These are phyloP conservation scores for Candida piceae DNA, from an alignment of 805 yeast genomes.

Conservation along the genomic window DNA sequence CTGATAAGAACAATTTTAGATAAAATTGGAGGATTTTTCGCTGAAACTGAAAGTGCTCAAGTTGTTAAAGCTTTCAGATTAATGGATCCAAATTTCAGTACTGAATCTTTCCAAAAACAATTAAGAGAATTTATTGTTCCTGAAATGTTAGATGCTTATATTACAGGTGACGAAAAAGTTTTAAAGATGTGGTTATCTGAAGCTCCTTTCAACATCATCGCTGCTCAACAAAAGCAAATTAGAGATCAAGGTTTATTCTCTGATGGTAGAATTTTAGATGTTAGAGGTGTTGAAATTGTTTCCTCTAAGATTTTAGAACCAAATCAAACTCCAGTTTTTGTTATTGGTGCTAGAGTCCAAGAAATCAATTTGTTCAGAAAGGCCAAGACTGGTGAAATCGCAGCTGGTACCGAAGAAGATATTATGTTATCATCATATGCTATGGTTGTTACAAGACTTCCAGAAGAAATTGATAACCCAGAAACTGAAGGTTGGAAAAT, in stretches of 20 bases:
- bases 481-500: constrained; percentile 98
- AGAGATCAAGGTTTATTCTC: constrained; percentile 87
- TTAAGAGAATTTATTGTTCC: constrained; percentile 91
- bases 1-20: constrained; percentile 73
- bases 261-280: constrained; percentile 87
- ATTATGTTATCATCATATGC: constrained; percentile 92
- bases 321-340: constrained; percentile 86
- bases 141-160: constrained; percentile 91
- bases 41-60: constrained; percentile 93
- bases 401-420: constrained; percentile 94
- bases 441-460: constrained; percentile 87
- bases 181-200: constrained; percentile 91
- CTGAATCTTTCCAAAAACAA: constrained; percentile 73
- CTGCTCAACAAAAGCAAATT: constrained; percentile 88
- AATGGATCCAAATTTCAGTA: constrained; percentile 85
- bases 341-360: constrained; percentile 93
- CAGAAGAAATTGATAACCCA: constrained; percentile 84
- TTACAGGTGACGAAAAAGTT: constrained; percentile 79
- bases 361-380: constrained; percentile 88
- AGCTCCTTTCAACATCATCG: constrained; percentile 93
- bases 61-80: constrained; percentile 81
- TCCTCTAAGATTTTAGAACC: constrained; percentile 87
- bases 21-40: constrained; percentile 81
- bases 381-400: constrained; percentile 86
- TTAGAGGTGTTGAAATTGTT: constrained; percentile 90